Evolutionary conservation across 176 grass and related monocot species (phyloP), one percentile per base, ranked within the genome.

Genomic region (Cymbopogon citratus): DNA sequence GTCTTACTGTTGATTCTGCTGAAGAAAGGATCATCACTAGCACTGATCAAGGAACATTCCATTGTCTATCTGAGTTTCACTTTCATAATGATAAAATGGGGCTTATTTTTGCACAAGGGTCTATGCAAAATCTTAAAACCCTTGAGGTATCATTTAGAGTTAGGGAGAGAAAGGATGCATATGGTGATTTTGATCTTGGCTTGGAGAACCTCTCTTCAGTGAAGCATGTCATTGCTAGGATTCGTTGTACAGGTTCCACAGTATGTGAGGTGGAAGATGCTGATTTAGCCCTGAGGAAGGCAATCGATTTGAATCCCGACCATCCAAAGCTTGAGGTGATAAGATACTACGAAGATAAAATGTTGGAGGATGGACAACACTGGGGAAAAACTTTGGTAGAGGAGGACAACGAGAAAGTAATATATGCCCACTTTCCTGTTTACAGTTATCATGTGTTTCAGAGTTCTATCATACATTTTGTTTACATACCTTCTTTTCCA

Each of bases 201-300:
- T 66, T 83, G 23, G 43, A 54, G 15, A 48, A 83, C n/a, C 81
- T 83, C 31, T n/a, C n/a, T 27, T 75, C 69, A 18, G 0, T 83
- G 24, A 75, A 39, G 41, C 43, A 54, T 15, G 43, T 54, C 3
- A 66, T 44, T 1, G 13, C 19, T 7, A 65, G 10, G 34, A 75
- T 83, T 54, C 2, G 15, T 1, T 75, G 60, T 27, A 26, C 3
- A 19, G 29, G 29, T 52, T 49, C 81, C 5, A 54, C 13, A 1
- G 23, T 54, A 29, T 54, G 0, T 27, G 81, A 83, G n/a, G 60
- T 83, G 31, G 71, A 51, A 0, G 40, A 33, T 34, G 69, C 56
- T 25, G 39, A 48, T 12, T 31, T 62, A 40, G 29, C 81, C 11
- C 21, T 83, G 28, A 28, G 5, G 43, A 75, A 18, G 28, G 44